Evolutionary conservation across 1,139 yeast species (phyloP), one percentile per base, ranked within the genome.

Genomic region (Meyerozyma athensensis): DNA sequence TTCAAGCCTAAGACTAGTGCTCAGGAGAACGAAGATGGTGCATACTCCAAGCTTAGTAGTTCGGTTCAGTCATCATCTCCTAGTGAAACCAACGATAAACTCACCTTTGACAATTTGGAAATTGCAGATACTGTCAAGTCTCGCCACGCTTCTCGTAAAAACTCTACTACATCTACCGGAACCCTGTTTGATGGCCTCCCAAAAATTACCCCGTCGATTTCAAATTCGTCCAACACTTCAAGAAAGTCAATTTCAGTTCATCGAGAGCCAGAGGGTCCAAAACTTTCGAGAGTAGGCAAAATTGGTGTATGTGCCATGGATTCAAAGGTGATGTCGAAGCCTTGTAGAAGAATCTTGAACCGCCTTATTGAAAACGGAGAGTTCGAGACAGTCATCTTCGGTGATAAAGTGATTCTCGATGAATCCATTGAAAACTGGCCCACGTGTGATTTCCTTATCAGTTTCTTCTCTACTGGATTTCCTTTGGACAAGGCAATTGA

Each of bases 231-330:
- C 7, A 52, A 60, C 17, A 52, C 65, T 10, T 59, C 69, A n/a
- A 53, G 63, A 33, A 62, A 75, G 40, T 63, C 77, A n/a, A 54
- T 69, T n/a, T 69, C 77, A 1, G 60, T 69, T 26, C 65, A 71
- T 32, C 61, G 61, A 39, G 74, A 68, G 38, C 57, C 56, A 7
- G 63, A 59, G 7, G 70, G 71, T 0, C 77, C 80, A 2, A 70
- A 73, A 43, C 54, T 81, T 36, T 90, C 92, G 2, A 81, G 77
- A 47, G 77, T 89, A 46, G 98, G 98, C 26, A 89, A 87, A 50
- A 87, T 94, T 50, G 99, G 99, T 34, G 96, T 94, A 1, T 94
- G 98, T 66, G 99, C 99, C 7, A 90, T 94, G 97, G 98, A 94
- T 60, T 82, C 92, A 39, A 94, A 94, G 59, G 98, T 90, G 1